These are phyloP conservation scores for Acer saccharum DNA, from an alignment of 345 rosid species.

Conservation along the genomic window DNA sequence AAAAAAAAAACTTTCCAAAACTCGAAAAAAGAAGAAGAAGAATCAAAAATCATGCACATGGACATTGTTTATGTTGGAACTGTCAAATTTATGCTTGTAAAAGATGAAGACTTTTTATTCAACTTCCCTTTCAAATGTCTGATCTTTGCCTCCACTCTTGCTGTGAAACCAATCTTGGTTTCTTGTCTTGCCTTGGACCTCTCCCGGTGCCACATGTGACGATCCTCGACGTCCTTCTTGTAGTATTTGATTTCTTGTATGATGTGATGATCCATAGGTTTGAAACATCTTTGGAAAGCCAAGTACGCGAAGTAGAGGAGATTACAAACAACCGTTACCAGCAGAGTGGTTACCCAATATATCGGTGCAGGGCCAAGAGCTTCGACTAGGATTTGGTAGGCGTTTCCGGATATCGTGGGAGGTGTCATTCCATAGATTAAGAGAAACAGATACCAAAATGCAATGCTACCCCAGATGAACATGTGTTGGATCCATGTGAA, in stretches of 20 bases:
- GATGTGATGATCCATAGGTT: conserved; percentile 93
- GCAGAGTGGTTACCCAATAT: conserved; percentile 71
- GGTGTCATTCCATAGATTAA: conserved; percentile 65
- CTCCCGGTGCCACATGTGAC: conserved; percentile 84
- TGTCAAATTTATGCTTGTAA: neutral
- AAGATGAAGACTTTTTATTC: conserved; percentile 59
- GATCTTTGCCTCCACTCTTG: conserved; percentile 92
- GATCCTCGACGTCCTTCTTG: conserved; percentile 75
- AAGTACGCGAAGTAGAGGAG: conserved; percentile 68
- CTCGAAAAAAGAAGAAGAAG: conserved; percentile 1
- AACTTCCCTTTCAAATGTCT: conserved; percentile 69
- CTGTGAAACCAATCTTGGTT: conserved; percentile 95
- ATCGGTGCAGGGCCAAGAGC: conserved; percentile 80
- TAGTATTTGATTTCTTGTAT: conserved; percentile 92
- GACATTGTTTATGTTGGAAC: conserved; percentile 28
- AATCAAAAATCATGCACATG: conserved; percentile 16
- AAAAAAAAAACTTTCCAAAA: conserved; percentile 6
- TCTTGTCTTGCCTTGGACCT: conserved; percentile 83
- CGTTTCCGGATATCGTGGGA: conserved; percentile 58
- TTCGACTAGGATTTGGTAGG: conserved; percentile 69
- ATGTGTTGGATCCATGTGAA: conserved; percentile 97
- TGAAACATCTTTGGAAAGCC: conserved; percentile 71
- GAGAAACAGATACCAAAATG: conserved; percentile 80
- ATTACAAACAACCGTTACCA: conserved; percentile 65
- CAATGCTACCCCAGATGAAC: conserved; percentile 86